phyloP scores from a whole-genome alignment of 495 filamentous ascomycete genomes.

The Talaromyces wortmannii region DNA sequence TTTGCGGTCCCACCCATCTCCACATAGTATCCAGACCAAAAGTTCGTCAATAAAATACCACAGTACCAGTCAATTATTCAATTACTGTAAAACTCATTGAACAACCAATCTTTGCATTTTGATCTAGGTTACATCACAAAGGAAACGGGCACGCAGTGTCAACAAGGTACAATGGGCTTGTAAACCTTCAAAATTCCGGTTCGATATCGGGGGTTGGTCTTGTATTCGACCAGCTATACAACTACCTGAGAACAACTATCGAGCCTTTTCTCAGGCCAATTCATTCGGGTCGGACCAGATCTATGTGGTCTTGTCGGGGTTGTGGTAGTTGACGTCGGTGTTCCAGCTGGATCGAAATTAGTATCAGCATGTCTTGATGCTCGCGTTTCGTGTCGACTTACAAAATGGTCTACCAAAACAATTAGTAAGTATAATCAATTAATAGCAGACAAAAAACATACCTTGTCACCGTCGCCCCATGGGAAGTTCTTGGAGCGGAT shows the following conservation, averaged over 20 bases:
- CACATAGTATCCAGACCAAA: too few species aligned
- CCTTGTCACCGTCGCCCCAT: conserved; percentile 93
- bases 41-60: too few species aligned
- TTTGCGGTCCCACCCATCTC: too few species aligned
- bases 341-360: conserved; percentile 69
- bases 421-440: not conserved
- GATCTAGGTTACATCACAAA: conserved; percentile 8
- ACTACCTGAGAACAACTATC: not conserved
- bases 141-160: conserved; percentile 2
- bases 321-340: conserved; percentile 88
- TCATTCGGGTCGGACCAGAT: not conserved
- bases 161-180: not conserved
- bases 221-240: conserved; percentile 1
- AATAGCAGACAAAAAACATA: conserved; percentile 26
- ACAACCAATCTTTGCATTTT: conserved; percentile 1
- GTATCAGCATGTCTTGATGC: not conserved
- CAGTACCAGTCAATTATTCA: too few species aligned
- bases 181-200: not conserved
- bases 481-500: conserved; percentile 83
- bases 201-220: not conserved
- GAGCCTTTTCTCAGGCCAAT: not conserved
- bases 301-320: conserved; percentile 71
- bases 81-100: too few species aligned
- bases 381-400: conserved; percentile 34
- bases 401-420: conserved; percentile 50